Evolutionary conservation across 495 filamentous ascomycete species (phyloP).

Genomic region (Aspergillus incahuasiensis): DNA sequence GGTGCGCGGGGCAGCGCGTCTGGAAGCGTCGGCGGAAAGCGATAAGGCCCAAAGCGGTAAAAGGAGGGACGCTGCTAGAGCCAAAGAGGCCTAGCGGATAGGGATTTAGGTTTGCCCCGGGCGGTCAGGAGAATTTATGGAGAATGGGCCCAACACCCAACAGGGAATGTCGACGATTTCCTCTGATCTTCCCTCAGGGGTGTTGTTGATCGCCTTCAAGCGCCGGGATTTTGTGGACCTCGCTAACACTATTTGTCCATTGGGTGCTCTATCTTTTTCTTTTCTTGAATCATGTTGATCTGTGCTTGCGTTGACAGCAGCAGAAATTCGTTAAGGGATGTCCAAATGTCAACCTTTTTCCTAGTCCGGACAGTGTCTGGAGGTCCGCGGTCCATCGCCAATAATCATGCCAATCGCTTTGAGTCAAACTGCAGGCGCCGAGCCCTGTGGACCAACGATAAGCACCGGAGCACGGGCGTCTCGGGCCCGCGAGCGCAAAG

Average conservation of each 20-base stretch:
- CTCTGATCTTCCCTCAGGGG: neutral
- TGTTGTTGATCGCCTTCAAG: constrained; percentile 1
- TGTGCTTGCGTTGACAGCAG: neutral
- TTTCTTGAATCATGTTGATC: neutral
- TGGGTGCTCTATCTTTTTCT: neutral
- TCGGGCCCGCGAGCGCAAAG: constrained; percentile 1
- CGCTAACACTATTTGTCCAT: neutral
- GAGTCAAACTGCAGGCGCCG: neutral
- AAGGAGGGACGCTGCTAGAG: constrained; percentile 15
- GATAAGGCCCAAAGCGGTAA: constrained; percentile 14
- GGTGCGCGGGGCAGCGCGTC: neutral
- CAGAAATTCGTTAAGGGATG: neutral
- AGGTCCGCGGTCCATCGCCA: neutral
- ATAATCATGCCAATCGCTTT: constrained; percentile 10
- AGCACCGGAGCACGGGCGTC: constrained; percentile 9
- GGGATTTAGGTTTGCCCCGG: constrained; percentile 15
- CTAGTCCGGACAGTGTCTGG: constrained; percentile 10
- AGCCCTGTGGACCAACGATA: constrained; percentile 7
- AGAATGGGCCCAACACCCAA: neutral
- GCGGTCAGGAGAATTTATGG: constrained; percentile 8
- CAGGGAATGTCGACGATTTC: neutral
- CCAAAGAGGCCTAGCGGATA: constrained; percentile 6
- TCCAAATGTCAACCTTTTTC: constrained; percentile 13
- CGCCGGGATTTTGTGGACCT: neutral
- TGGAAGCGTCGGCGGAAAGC: neutral